phyloP scores from a whole-genome alignment of 768 basidiomycete genomes.

The Hygrocybe punicea region DNA sequence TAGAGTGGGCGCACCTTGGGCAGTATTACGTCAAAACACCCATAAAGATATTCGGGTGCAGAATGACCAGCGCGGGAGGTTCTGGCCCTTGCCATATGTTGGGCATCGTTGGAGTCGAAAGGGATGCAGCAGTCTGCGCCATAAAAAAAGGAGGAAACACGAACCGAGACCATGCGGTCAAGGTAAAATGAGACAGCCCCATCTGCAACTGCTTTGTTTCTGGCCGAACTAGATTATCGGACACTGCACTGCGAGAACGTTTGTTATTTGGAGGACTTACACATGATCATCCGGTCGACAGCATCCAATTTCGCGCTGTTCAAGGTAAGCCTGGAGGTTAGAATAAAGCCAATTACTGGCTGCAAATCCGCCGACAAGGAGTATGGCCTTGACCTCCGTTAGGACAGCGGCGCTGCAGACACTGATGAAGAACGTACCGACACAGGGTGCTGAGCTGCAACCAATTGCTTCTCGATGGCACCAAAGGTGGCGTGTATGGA shows the following conservation, averaged over 20 bases:
- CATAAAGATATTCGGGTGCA: neutral
- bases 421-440: slow-evolving; percentile 21
- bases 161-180: slow-evolving; percentile 11
- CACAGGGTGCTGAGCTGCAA: slow-evolving; percentile 26
- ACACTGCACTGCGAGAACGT: too few species aligned
- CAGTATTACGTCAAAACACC: neutral
- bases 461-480: slow-evolving; percentile 28
- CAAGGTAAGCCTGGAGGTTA: slow-evolving; percentile 38
- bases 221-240: neutral
- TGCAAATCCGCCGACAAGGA: slow-evolving; percentile 54
- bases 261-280: slow-evolving; percentile 31
- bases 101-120: neutral
- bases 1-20: neutral
- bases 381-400: slow-evolving; percentile 32
- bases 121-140: neutral
- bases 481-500: slow-evolving; percentile 36
- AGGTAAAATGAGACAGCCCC: slow-evolving; percentile 19
- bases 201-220: slow-evolving; percentile 17
- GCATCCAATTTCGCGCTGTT: slow-evolving; percentile 28
- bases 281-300: slow-evolving; percentile 45
- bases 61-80: neutral
- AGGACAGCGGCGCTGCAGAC: too few species aligned
- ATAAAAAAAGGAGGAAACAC: slow-evolving; percentile 11
- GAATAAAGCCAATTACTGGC: slow-evolving; percentile 49
- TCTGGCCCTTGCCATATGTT: neutral